Percentiles rank a stretch among this genome's conserved stretches.
phyloP scores from a whole-genome alignment of 768 basidiomycete species.

The Cystofilobasidium bisporidii region DNA sequence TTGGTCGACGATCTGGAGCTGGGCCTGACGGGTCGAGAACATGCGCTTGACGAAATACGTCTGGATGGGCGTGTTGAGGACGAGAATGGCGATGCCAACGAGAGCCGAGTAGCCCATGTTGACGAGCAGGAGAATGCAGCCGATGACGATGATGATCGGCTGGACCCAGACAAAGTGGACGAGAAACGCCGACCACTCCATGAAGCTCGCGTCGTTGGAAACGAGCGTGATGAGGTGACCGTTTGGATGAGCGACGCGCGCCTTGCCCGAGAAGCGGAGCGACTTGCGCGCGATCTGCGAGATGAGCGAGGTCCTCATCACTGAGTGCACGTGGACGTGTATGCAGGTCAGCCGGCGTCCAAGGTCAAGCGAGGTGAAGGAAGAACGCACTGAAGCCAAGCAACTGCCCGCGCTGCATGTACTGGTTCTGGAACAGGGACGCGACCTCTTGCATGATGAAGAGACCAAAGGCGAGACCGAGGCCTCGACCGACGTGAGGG shows the following conservation, averaged over 20 bases:
- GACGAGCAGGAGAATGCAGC: slow-evolving; percentile 53
- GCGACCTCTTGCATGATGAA: slow-evolving; percentile 58
- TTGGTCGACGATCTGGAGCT: slow-evolving; percentile 55
- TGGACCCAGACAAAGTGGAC: slow-evolving; percentile 49
- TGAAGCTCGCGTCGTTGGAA: slow-evolving; percentile 51
- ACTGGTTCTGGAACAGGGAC: slow-evolving; percentile 43
- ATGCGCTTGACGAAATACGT: slow-evolving; percentile 48
- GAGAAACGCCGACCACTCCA: slow-evolving; percentile 48
- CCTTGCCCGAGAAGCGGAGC: slow-evolving; percentile 54
- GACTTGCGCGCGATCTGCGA: slow-evolving; percentile 57
- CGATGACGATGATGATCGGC: slow-evolving; percentile 53
- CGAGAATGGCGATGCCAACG: slow-evolving; percentile 51
- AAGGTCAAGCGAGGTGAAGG: background rate
- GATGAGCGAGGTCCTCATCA: slow-evolving; percentile 38
- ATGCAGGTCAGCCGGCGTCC: too few relatives aligned
- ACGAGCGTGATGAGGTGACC: slow-evolving; percentile 65
- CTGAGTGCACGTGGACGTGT: too few relatives aligned
- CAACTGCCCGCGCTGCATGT: slow-evolving; percentile 19
- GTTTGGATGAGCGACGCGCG: slow-evolving; percentile 52
- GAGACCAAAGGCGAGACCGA: slow-evolving; percentile 66
- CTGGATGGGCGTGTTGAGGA: slow-evolving; percentile 56
- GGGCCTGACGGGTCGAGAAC: slow-evolving; percentile 41
- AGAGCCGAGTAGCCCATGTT: slow-evolving; percentile 64
- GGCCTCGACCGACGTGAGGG: slow-evolving; percentile 51
- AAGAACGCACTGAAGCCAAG: slow-evolving; percentile 2